phyloP scores from a whole-genome alignment of 306 rosid species.

The Carpinus viminea region DNA sequence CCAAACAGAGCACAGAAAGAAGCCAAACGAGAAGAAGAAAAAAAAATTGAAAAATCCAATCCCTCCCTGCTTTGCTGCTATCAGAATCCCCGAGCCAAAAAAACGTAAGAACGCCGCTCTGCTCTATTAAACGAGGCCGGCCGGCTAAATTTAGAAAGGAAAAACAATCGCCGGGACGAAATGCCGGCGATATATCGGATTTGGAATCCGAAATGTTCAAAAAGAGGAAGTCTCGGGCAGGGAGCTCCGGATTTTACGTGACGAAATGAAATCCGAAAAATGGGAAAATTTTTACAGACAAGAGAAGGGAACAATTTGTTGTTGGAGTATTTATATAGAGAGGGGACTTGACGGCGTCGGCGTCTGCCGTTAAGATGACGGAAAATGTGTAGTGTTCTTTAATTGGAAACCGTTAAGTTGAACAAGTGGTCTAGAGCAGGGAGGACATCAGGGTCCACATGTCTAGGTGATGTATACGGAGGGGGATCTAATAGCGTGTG shows the following conservation, averaged over 20 bases:
- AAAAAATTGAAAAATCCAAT: not conserved
- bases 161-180: not conserved
- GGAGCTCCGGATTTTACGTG: conserved; percentile 19
- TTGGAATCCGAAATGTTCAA: conserved; percentile 21
- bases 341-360: conserved; percentile 45
- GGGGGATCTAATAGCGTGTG: conserved; percentile 28
- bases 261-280: conserved; percentile 13
- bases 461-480: conserved; percentile 46
- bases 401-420: conserved; percentile 25
- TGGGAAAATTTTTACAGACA: conserved; percentile 27
- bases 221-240: conserved; percentile 22
- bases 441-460: conserved; percentile 63
- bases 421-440: conserved; percentile 51
- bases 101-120: not conserved
- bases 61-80: not conserved
- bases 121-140: not conserved
- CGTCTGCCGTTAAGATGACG: conserved; percentile 49
- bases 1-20: conserved; percentile 11
- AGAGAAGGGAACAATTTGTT: conserved; percentile 16
- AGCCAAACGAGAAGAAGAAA: not conserved
- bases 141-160: not conserved
- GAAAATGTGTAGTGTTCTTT: conserved; percentile 31
- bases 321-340: conserved; percentile 52
- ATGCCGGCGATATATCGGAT: conserved; percentile 17
- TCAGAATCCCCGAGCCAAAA: conserved; percentile 10